These are phyloP conservation scores for Abrus precatorius DNA, from an alignment of 306 rosid species.

Conservation along the genomic window DNA sequence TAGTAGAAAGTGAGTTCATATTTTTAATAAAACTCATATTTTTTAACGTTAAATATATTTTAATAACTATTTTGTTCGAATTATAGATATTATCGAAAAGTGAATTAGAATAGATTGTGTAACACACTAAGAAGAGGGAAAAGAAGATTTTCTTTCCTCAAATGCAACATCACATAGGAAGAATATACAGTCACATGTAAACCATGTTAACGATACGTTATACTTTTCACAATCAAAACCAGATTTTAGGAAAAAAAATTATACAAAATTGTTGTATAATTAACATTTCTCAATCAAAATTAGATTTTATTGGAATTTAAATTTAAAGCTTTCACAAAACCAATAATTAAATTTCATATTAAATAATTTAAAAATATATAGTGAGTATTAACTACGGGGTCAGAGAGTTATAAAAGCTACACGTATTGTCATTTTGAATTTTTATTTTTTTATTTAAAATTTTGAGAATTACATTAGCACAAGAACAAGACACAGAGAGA, in stretches of 20 bases:
- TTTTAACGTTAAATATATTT: neutral
- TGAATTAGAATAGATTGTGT: neutral
- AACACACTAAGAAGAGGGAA: neutral
- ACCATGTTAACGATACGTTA: neutral
- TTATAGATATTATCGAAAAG: too few relatives aligned
- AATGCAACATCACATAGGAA: too few relatives aligned
- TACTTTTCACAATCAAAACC: too few relatives aligned
- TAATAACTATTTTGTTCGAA: too few relatives aligned
- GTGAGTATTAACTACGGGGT: neutral
- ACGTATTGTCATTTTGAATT: constrained; percentile 1
- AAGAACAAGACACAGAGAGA: neutral
- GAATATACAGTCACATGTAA: neutral
- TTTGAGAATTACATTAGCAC: neutral
- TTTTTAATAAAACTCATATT: neutral
- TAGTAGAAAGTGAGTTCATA: neutral
- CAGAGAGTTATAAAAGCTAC: neutral
- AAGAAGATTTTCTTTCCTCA: neutral
- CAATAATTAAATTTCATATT: neutral
- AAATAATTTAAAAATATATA: neutral
- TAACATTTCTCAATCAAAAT: neutral
- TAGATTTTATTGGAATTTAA: neutral
- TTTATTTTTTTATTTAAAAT: neutral
- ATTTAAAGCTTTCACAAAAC: neutral
- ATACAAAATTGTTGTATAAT: too few relatives aligned
- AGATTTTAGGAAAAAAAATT: too few relatives aligned